phyloP scores from a whole-genome alignment of 495 filamentous ascomycete species.

The Trichoderma erinaceum region DNA sequence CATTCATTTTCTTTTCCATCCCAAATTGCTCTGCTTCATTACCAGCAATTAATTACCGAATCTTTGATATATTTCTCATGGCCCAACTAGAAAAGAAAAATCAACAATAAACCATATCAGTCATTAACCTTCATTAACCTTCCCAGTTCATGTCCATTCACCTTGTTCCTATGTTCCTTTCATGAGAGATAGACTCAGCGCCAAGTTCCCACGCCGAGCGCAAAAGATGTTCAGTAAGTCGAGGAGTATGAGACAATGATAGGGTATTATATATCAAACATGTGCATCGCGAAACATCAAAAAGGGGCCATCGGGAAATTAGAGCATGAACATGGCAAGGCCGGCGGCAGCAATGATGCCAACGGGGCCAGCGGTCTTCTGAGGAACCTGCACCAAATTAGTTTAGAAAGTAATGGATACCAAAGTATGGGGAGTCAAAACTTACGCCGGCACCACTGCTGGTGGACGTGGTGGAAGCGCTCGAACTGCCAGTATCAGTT shows the following conservation, averaged over 20 bases:
- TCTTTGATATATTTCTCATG: not conserved
- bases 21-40: not conserved
- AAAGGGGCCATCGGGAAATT: constrained; percentile 15
- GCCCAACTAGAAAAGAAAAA: constrained; percentile 9
- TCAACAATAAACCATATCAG: constrained; percentile 9
- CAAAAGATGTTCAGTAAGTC: constrained; percentile 11
- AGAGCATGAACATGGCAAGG: constrained; percentile 30
- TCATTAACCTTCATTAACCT: constrained; percentile 6
- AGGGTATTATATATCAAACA: constrained; percentile 16
- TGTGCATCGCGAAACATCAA: constrained; percentile 15
- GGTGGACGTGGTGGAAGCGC: not conserved
- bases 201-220: not conserved
- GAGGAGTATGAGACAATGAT: constrained; percentile 9
- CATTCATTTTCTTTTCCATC: not conserved
- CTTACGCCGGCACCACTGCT: constrained; percentile 5
- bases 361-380: constrained; percentile 28
- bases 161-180: not conserved
- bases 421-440: not conserved
- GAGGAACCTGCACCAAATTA: constrained; percentile 22
- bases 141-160: constrained; percentile 15
- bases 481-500: not conserved
- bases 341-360: constrained; percentile 33
- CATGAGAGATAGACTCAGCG: constrained; percentile 7
- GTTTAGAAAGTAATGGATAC: constrained; percentile 12
- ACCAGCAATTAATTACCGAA: constrained; percentile 1